Evolutionary conservation across 306 rosid genomes (phyloP).

Genomic region (Sphenostylis stenocarpa): DNA sequence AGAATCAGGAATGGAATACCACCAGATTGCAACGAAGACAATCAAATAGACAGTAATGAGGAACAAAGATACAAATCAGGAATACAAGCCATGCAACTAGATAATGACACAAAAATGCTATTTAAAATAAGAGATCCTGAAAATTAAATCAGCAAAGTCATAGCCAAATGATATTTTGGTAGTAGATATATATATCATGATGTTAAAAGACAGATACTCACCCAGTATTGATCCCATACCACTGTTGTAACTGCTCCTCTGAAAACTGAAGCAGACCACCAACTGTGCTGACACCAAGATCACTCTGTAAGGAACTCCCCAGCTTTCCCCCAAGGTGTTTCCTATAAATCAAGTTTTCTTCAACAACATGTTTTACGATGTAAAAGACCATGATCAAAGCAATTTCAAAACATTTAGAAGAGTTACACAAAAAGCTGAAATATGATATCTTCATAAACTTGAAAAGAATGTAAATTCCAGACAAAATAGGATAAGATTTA

Average conservation of each 20-base stretch:
- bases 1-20: conserved; percentile 35
- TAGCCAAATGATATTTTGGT: conserved; percentile 9
- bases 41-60: conserved; percentile 7
- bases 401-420: conserved; percentile 18
- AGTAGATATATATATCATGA: conserved; percentile 18
- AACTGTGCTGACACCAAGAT: conserved; percentile 76
- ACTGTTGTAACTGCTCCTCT: conserved; percentile 81
- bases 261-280: conserved; percentile 85
- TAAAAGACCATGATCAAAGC: background rate
- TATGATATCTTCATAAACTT: conserved; percentile 30
- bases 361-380: conserved; percentile 10
- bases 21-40: conserved; percentile 18
- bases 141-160: background rate
- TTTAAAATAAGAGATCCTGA: conserved; percentile 10
- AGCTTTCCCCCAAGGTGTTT: conserved; percentile 98
- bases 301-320: conserved; percentile 83
- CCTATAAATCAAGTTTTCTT: conserved; percentile 54
- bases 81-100: background rate
- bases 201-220: conserved; percentile 31
- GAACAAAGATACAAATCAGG: background rate
- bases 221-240: conserved; percentile 93
- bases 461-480: conserved; percentile 16
- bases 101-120: background rate
- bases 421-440: conserved; percentile 6
- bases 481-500: background rate